Conservation (phyloP, 352 stramenopile genomes). For the Phytophthora boehmeriae region DNA sequence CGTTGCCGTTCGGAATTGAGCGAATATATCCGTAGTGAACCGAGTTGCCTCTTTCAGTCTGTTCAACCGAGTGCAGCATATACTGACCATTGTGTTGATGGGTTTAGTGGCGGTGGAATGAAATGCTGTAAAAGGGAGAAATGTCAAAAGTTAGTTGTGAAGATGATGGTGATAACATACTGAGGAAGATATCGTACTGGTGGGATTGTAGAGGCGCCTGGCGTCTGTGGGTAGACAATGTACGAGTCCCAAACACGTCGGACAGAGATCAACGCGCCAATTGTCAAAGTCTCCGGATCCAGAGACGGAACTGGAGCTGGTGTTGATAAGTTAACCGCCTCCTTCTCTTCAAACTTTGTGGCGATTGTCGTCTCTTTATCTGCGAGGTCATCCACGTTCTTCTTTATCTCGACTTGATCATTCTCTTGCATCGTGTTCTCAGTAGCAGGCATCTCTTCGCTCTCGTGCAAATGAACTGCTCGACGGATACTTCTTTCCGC, state of each 20-base stretch:
- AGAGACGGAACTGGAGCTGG: conserved; percentile 8
- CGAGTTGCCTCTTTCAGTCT: no score
- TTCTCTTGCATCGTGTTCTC: neutral
- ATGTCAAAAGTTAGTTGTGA: conserved; percentile 8
- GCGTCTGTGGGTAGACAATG: conserved; percentile 32
- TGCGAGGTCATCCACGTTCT: neutral
- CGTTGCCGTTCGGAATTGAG: no score
- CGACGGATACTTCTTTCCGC: conserved; percentile 23
- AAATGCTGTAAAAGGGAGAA: conserved; percentile 43
- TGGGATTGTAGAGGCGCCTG: conserved; percentile 40
- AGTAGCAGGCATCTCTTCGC: neutral
- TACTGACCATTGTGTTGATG: conserved; percentile 35
- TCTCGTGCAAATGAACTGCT: conserved; percentile 10
- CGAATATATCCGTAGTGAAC: no score
- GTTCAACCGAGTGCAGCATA: conserved; percentile 4
- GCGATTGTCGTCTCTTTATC: neutral
- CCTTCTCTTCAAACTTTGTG: neutral
- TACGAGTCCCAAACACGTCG: conserved; percentile 46
- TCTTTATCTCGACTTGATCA: neutral
- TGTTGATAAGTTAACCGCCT: conserved; percentile 1
- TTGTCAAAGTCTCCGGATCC: conserved; percentile 30
- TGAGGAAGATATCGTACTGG: conserved; percentile 27
- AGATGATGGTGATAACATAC: neutral
- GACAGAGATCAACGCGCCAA: conserved; percentile 38
- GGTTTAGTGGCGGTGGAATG: conserved; percentile 35